phyloP scores from a whole-genome alignment of 1,284 basidiomycete species.

The Trichosporon sp. region DNA sequence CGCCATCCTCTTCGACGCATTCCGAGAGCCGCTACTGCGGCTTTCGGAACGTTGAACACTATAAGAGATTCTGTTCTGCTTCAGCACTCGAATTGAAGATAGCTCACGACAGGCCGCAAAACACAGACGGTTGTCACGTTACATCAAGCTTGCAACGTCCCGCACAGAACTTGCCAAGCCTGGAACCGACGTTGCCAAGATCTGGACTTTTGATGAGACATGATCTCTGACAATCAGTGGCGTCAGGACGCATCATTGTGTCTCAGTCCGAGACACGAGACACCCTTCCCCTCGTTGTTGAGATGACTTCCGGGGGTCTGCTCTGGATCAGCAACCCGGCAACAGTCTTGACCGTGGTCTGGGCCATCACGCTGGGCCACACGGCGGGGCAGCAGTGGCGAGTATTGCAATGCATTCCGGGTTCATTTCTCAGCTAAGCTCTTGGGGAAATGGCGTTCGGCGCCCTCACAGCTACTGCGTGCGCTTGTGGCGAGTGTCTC shows the following conservation, averaged over 20 bases:
- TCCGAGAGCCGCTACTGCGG: too few relatives aligned
- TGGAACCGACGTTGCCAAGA: background rate
- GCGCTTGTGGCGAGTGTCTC: background rate
- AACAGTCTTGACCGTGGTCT: background rate
- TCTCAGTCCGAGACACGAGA: background rate
- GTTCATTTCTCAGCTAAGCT: background rate
- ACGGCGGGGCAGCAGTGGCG: background rate
- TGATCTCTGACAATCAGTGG: constrained; percentile 13
- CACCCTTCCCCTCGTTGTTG: background rate
- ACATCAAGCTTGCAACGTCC: too few relatives aligned
- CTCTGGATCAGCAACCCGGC: background rate
- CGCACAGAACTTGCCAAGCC: background rate
- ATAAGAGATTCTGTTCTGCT: too few relatives aligned
- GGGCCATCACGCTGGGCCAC: background rate
- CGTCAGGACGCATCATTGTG: background rate
- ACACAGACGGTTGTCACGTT: too few relatives aligned
- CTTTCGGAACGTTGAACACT: too few relatives aligned
- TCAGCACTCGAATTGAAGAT: too few relatives aligned
- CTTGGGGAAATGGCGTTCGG: too few relatives aligned
- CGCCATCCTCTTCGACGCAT: too few relatives aligned
- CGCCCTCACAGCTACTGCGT: background rate
- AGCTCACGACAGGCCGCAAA: background rate
- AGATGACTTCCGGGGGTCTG: background rate
- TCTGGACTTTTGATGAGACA: background rate
- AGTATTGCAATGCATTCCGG: background rate